Evolutionary conservation across 192 early-diverging fungal species (phyloP), one percentile per base, ranked within the genome.

Genomic region (Cetraspora pellucida): DNA sequence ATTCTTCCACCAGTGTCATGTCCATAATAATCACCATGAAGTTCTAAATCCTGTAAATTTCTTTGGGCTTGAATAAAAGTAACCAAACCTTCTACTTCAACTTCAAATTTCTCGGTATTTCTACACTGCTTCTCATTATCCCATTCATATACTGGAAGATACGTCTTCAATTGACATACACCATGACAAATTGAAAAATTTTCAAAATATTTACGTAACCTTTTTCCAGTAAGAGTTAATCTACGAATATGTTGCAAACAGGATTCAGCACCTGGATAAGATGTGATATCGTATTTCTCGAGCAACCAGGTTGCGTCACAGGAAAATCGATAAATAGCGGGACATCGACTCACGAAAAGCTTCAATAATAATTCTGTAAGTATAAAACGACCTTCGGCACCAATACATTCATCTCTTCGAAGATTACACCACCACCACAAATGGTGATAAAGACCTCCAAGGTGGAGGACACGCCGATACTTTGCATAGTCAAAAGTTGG

Each of bases 121-220:
- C 63, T 30, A 65, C 63, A 65, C 43, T 65, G 63, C 19, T 43
- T 65, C 37, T 65, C 31, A 43, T 27, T 65, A 65, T 65, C 63
- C 63, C 63, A 65, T 65, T 65, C 63, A 65, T 65, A 65, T 43
- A 65, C 31, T 37, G 63, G 63, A 31, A 65, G 37, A 44, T 65
- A 65, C 6, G 63, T 65, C 31, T 65, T 65, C n/a, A 65, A 65
- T 65, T 65, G 63, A 17, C 63, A n/a, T 45, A 65, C 16, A 19
- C 31, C 31, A 45, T 65, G 28, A 23, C 63, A 65, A 9, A 65
- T 37, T 19, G 28, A 30, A 37, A 65, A 65, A 21, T 65, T 65
- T 43, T 65, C 63, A 65, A 65, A 65, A 65, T 65, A 65, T 43
- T 65, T 65, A 43, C 31, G 28, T 65, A 65, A 65, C n/a, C 63